Conservation (phyloP, 257 asterid genomes). For the Solanum tacnaense region DNA sequence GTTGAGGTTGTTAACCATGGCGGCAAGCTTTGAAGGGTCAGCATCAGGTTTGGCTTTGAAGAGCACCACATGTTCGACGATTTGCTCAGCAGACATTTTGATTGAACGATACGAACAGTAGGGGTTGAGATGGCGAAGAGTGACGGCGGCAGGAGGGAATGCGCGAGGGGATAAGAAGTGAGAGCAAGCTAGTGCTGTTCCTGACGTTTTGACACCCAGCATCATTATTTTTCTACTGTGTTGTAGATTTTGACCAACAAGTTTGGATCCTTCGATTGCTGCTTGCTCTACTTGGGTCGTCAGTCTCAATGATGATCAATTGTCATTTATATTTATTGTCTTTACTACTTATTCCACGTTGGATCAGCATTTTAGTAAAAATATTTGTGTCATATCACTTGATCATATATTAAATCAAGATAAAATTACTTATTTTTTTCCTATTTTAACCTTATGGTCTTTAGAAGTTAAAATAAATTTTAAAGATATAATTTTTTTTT, state of each 20-base stretch:
- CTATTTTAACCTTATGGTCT: too few species aligned
- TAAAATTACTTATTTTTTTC: too few species aligned
- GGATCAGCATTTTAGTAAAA: too few species aligned
- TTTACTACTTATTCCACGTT: too few species aligned
- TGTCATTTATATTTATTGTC: neutral
- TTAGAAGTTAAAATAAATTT: too few species aligned
- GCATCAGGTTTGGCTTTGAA: conserved; percentile 51
- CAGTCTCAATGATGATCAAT: neutral
- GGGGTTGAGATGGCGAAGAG: conserved; percentile 3
- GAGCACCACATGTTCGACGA: conserved; percentile 83
- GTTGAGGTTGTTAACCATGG: conserved; percentile 65
- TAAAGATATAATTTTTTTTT: too few species aligned
- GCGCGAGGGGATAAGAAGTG: conserved; percentile 13
- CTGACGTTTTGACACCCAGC: conserved; percentile 10
- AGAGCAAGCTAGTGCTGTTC: conserved; percentile 7
- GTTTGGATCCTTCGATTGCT: neutral
- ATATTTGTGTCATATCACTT: too few species aligned
- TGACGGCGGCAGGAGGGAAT: neutral
- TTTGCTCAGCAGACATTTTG: conserved; percentile 19
- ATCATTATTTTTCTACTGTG: neutral
- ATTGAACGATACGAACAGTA: neutral
- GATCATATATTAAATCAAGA: too few species aligned
- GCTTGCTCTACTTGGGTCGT: neutral
- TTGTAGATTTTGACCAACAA: neutral
- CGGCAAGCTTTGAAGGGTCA: conserved; percentile 42